phyloP scores from a whole-genome alignment of 2,329 filamentous ascomycete genomes.

The Alternaria metachromatica region DNA sequence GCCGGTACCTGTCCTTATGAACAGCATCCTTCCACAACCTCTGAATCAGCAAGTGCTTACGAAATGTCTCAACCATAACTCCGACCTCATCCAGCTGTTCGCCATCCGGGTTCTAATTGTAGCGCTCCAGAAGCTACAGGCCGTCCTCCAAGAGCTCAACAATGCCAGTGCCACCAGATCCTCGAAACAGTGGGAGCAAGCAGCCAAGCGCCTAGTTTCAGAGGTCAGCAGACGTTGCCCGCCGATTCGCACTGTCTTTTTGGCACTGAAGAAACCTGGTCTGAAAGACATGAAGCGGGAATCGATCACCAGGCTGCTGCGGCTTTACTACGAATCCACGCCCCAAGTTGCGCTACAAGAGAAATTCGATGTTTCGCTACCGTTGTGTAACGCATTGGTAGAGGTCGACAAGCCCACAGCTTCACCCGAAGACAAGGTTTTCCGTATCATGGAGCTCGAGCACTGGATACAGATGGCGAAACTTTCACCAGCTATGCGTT shows the following conservation, averaged over 20 bases:
- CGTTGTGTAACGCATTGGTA: constrained; percentile 72
- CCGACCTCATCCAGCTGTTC: constrained; percentile 83
- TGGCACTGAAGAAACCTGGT: constrained; percentile 73
- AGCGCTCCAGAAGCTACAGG: constrained; percentile 78
- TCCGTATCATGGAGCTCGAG: constrained; percentile 76
- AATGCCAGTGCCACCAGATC: constrained; percentile 48
- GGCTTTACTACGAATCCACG: constrained; percentile 83
- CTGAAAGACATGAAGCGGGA: constrained; percentile 78
- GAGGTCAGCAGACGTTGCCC: constrained; percentile 82
- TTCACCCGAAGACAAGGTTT: constrained; percentile 57
- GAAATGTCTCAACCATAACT: constrained; percentile 78
- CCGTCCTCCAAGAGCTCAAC: constrained; percentile 67
- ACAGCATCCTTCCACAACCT: constrained; percentile 84
- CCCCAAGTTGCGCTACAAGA: constrained; percentile 81
- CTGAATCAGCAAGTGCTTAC: constrained; percentile 80
- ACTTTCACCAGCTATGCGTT: constrained; percentile 83
- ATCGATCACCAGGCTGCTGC: constrained; percentile 76
- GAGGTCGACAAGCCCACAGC: constrained; percentile 58
- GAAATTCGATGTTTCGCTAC: constrained; percentile 85
- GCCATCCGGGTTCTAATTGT: constrained; percentile 79
- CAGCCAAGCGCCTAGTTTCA: constrained; percentile 69
- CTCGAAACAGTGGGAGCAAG: constrained; percentile 71
- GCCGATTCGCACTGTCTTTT: constrained; percentile 79
- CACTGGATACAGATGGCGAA: constrained; percentile 82
- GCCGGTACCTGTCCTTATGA: constrained; percentile 77